Base-by-base conservation (phyloP, 2,329 filamentous ascomycete genomes). In the Hypoxylon sp. region DNA sequence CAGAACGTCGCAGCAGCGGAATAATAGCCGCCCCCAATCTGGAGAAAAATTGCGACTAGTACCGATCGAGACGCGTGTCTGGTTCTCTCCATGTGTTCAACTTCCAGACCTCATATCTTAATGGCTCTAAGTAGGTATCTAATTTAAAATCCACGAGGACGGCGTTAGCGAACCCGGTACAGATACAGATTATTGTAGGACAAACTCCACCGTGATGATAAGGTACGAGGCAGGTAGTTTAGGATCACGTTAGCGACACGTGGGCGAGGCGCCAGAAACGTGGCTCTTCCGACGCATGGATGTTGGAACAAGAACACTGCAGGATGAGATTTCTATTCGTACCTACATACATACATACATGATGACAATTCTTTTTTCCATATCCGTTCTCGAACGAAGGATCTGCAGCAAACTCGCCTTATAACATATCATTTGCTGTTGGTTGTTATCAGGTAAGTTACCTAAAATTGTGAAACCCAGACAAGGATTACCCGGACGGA, bases 1-100 rank as follows among this genome's bases (percentile, higher is more conserved):
- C 37, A 44, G 47, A 53, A 48, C 31, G 47, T 58, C 24, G 54
- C 29, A 22, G 54, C 29, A 22, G 19, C 29, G 55, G 39, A 51
- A 47, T 42, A 31, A 54, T 46, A 48, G 17, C 61, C 53, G 68
- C 68, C 64, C 64, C 68, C 61, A 70, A 70, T 51, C 64, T 65
- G 68, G 68, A 70, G 68, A 64, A 53, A 31, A 22, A n/a, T 31
- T 24, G 26, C 14, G 61, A 42, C 65, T 68, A 70, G 68, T 59
- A 63, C 58, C 11, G 37, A 70, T 67, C 50, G n/a, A 63, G 54
- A 44, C 33, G 33, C 51, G 35, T 37, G 22, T 22, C 13, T 33
- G 33, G 31, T 22, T 33, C 10, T 33, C 10, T 31, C 29, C 29
- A 31, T 31, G 29, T 31, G 29, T 5, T 31, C 26, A 26, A 26